Base-by-base conservation (phyloP, 257 asterid genomes). In the Solanum sitiens region DNA sequence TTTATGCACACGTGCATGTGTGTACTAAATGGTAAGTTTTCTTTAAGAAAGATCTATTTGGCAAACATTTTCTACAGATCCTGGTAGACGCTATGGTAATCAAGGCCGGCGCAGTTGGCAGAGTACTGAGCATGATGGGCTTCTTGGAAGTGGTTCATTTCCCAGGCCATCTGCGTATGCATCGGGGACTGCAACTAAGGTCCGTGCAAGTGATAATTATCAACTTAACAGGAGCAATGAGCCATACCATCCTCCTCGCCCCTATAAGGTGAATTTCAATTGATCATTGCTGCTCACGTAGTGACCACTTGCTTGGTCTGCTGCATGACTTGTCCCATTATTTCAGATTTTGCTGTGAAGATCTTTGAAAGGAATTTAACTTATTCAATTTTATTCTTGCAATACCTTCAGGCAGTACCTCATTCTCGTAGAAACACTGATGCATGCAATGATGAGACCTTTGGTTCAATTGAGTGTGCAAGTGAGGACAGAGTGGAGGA, bases 211-310 rank as follows among this genome's bases (percentile, higher is more conserved):
- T 86, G 99, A 96, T 85, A 93, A 67, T 35, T 76, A 91, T 91
- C 98, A 94, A 68, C 96, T 92, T 87, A 94, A 88, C 89, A 94
- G 88, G 91, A 95, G 94, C 94, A 94, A 67, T 88, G 99, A 94
- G 88, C 96, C 97, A 40, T 96, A 96, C 90, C 99, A 97, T 68
- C 99, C 99, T 90, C 99, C 99, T 91, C 96, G 98, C 25, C 99
- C 99, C 82, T 97, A 94, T 89, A 97, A 97, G 99, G 99, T 96
- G 70, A 85, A 88, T 33, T 86, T 72, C 85, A 30, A 35, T 45
- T 85, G 33, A 56, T 84, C 47, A 32, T 67, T 84, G 13, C 56
- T 75, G 4, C 39, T n/a, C 73, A 47, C 47, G 25, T 15, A 47
- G 77, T 47, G 84, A 27, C 37, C 42, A 35, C 56, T 50, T 73